Conservation (phyloP, 73 alveolate species). For the Uronychia setigera region DNA sequence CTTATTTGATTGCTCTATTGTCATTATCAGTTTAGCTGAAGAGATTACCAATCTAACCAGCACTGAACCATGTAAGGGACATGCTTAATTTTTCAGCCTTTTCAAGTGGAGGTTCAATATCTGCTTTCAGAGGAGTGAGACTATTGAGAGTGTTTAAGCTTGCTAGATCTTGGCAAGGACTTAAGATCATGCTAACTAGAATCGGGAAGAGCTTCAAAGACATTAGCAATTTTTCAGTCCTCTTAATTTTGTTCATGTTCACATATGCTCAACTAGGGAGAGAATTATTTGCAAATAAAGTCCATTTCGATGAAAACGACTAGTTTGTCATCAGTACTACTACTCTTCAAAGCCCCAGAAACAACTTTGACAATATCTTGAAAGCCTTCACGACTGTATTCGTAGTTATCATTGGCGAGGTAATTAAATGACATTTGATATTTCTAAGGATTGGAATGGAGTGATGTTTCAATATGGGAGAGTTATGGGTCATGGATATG, state of each 20-base stretch:
- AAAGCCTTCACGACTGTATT: conserved; percentile 31
- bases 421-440: background rate
- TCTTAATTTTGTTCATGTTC: conserved; percentile 12
- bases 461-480: conserved; percentile 19
- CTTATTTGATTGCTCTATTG: background rate
- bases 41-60: background rate
- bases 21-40: background rate
- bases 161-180: conserved; percentile 36
- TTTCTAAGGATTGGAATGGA: conserved; percentile 31
- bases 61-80: background rate
- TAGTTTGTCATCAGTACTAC: background rate
- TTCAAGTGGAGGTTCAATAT: conserved; percentile 36
- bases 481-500: conserved; percentile 5
- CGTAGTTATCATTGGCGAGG: conserved; percentile 12
- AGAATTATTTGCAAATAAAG: conserved; percentile 46
- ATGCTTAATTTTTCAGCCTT: background rate
- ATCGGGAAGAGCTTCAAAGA: conserved; percentile 34
- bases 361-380: conserved; percentile 16
- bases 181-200: conserved; percentile 17
- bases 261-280: conserved; percentile 30
- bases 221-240: conserved; percentile 26
- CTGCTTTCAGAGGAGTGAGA: conserved; percentile 39
- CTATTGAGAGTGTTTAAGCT: conserved; percentile 28
- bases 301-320: conserved; percentile 9
- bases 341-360: conserved; percentile 16